phyloP scores from a whole-genome alignment of 2,329 filamentous ascomycete species.

The Neonectria hederae region DNA sequence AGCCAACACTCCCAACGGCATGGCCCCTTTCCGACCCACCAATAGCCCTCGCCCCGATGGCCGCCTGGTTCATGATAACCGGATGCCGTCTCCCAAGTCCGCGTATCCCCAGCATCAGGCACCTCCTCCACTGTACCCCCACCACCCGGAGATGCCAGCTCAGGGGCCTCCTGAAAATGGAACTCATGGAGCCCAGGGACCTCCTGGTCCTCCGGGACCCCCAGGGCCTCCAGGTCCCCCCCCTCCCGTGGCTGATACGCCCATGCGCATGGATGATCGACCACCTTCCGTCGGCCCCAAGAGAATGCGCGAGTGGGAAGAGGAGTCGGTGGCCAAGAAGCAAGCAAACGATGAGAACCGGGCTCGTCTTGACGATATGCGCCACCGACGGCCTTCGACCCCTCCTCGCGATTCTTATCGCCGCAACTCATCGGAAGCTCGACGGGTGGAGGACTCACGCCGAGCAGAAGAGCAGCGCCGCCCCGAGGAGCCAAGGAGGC shows the following conservation, averaged over 20 bases:
- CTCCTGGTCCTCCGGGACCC: slow-evolving; percentile 30
- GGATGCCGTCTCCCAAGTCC: slow-evolving; percentile 90
- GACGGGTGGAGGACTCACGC: slow-evolving; percentile 71
- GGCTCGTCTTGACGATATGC: slow-evolving; percentile 85
- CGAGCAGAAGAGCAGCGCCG: slow-evolving; percentile 71
- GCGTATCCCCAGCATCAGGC: slow-evolving; percentile 81
- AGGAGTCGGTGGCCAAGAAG: slow-evolving; percentile 83
- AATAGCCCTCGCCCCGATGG: slow-evolving; percentile 87
- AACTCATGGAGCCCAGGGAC: slow-evolving; percentile 55
- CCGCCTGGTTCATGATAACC: slow-evolving; percentile 82
- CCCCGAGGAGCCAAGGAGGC: slow-evolving; percentile 64
- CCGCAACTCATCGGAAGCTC: slow-evolving; percentile 79
- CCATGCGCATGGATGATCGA: slow-evolving; percentile 73
- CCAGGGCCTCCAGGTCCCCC: slow-evolving; percentile 62
- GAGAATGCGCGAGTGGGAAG: slow-evolving; percentile 91
- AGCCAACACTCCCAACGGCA: slow-evolving; percentile 54
- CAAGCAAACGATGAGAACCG: slow-evolving; percentile 88
- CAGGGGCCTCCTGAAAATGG: slow-evolving; percentile 68
- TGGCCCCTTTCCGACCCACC: slow-evolving; percentile 76
- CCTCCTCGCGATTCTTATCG: slow-evolving; percentile 75
- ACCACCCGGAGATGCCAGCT: slow-evolving; percentile 71
- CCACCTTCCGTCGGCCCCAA: slow-evolving; percentile 84
- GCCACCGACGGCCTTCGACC: slow-evolving; percentile 80
- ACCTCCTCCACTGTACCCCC: slow-evolving; percentile 65
- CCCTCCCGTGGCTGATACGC: slow-evolving; percentile 69